phyloP scores from a whole-genome alignment of 1,284 basidiomycete genomes.

The Thecaphora frezii region DNA sequence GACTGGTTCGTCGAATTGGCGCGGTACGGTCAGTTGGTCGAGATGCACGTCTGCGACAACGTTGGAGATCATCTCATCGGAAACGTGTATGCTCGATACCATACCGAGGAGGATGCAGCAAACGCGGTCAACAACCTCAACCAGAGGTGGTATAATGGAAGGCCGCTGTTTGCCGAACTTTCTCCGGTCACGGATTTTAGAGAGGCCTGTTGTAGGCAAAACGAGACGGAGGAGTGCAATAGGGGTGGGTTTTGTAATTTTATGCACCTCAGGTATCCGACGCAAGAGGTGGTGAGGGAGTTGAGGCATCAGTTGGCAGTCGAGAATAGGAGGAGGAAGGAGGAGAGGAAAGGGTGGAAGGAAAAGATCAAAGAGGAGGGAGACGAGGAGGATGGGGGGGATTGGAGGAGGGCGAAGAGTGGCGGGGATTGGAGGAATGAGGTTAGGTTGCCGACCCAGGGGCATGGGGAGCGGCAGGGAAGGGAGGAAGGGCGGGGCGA shows the following conservation, averaged over 20 bases:
- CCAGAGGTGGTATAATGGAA: constrained; percentile 95
- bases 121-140: constrained; percentile 89
- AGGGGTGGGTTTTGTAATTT: constrained; percentile 84
- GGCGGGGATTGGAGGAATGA: constrained; percentile 16
- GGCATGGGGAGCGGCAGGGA: too few species aligned
- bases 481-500: too few species aligned
- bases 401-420: constrained; percentile 13
- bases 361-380: constrained; percentile 6
- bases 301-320: constrained; percentile 52
- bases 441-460: too few species aligned
- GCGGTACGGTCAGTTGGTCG: constrained; percentile 91
- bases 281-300: constrained; percentile 31
- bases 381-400: constrained; percentile 1
- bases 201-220: constrained; percentile 94
- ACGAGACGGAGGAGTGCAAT: constrained; percentile 68
- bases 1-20: constrained; percentile 75
- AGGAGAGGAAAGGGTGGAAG: constrained; percentile 32
- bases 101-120: constrained; percentile 97
- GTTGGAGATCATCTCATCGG: constrained; percentile 98
- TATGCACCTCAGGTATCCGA: constrained; percentile 74
- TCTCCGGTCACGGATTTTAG: constrained; percentile 98
- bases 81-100: constrained; percentile 96
- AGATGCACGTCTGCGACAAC: constrained; percentile 96
- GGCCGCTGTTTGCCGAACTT: constrained; percentile 94
- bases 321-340: constrained; percentile 35